Percentiles rank a stretch among this genome's conserved stretches.
phyloP scores from a whole-genome alignment of 768 basidiomycete species.

The Mycena olivaceomarginata region DNA sequence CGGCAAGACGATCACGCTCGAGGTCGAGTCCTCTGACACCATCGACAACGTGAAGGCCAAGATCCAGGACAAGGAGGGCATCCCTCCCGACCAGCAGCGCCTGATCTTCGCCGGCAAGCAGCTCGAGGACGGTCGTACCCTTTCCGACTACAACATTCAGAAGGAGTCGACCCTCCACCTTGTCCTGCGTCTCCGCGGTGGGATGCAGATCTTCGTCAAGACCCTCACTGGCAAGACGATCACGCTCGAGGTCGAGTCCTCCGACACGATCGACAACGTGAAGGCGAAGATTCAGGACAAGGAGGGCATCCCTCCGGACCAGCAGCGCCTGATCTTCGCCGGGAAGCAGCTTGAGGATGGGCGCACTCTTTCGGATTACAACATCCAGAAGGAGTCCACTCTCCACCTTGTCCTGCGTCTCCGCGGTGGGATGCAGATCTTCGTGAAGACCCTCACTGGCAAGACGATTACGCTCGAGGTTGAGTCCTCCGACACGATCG shows the following conservation, averaged over 20 bases:
- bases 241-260: slow-evolving; percentile 94
- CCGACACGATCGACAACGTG: slow-evolving; percentile 95
- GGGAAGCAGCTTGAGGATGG: slow-evolving; percentile 97
- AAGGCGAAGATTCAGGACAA: slow-evolving; percentile 90
- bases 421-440: slow-evolving; percentile 84
- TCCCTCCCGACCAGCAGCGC: slow-evolving; percentile 63
- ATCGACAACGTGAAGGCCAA: slow-evolving; percentile 94
- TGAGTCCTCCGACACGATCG: slow-evolving; percentile 85
- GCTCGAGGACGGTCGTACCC: not conserved
- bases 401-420: slow-evolving; percentile 83
- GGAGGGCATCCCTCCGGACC: slow-evolving; percentile 90
- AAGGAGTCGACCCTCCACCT: slow-evolving; percentile 52
- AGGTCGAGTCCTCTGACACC: slow-evolving; percentile 95
- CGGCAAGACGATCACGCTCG: slow-evolving; percentile 94
- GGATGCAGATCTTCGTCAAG: slow-evolving; percentile 95
- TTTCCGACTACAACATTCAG: slow-evolving; percentile 18
- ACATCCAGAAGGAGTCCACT: slow-evolving; percentile 89
- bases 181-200: slow-evolving; percentile 91
- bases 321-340: slow-evolving; percentile 94
- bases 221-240: slow-evolving; percentile 94
- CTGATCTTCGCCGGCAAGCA: not conserved
- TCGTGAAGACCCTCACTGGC: slow-evolving; percentile 83
- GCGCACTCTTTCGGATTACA: slow-evolving; percentile 90
- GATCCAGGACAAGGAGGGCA: slow-evolving; percentile 91
- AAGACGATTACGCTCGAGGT: slow-evolving; percentile 88